These are phyloP conservation scores for Psophocarpus tetragonolobus DNA, from an alignment of 306 rosid species.

Conservation along the genomic window DNA sequence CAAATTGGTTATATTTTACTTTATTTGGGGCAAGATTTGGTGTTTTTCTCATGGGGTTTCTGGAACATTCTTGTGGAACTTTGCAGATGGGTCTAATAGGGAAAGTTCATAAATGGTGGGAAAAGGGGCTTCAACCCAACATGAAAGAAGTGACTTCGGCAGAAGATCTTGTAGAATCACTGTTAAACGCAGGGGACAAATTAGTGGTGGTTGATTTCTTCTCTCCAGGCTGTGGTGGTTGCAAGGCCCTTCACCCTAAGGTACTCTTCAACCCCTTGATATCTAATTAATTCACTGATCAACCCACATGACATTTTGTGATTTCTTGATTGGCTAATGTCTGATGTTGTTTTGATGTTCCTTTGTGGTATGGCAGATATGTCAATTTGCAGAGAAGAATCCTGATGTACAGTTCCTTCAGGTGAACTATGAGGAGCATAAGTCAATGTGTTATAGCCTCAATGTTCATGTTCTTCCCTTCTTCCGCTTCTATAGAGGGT, in stretches of 20 bases:
- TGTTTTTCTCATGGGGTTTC: conserved; percentile 1
- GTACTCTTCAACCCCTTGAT: conserved; percentile 30
- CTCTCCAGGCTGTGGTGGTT: conserved; percentile 97
- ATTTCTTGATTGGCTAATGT: neutral
- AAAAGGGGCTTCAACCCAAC: conserved; percentile 73
- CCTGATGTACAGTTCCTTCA: conserved; percentile 80
- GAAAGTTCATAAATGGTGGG: conserved; percentile 90
- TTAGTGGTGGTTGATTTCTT: conserved; percentile 82
- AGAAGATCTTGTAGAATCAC: conserved; percentile 76
- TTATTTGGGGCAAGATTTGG: neutral
- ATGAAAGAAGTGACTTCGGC: conserved; percentile 76
- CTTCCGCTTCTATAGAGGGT: conserved; percentile 87
- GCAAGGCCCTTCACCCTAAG: conserved; percentile 97
- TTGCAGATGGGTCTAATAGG: conserved; percentile 58
- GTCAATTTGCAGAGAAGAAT: conserved; percentile 87
- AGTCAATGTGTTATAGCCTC: conserved; percentile 87
- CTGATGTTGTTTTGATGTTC: conserved; percentile 6
- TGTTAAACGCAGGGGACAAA: conserved; percentile 72
- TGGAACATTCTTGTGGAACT: conserved; percentile 10
- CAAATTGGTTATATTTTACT: neutral
- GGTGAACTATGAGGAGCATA: conserved; percentile 82
- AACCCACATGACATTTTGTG: neutral
- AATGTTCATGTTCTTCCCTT: conserved; percentile 90
- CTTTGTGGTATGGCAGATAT: conserved; percentile 50
- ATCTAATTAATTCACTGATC: neutral